These are phyloP conservation scores for Tubosaeta sp. DNA, from an alignment of 768 basidiomycete species.

Conservation along the genomic window DNA sequence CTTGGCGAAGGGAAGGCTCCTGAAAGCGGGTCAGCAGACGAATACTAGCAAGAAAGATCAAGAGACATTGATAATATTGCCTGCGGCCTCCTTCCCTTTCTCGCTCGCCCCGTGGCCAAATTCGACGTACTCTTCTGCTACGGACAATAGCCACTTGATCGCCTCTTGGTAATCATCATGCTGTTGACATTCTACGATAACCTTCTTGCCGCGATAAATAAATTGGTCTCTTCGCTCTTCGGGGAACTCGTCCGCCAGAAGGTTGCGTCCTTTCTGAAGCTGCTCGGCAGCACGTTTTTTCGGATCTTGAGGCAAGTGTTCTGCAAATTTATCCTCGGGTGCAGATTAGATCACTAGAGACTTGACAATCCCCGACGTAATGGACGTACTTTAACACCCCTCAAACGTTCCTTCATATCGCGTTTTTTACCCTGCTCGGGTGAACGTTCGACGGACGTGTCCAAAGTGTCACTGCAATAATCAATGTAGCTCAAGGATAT, in stretches of 20 bases:
- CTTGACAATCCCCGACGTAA: not conserved
- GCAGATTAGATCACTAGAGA: slow-evolving; percentile 1
- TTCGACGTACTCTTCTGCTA: slow-evolving; percentile 56
- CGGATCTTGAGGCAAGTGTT: slow-evolving; percentile 66
- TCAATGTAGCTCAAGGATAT: not conserved
- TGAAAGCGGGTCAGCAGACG: slow-evolving; percentile 24
- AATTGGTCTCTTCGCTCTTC: slow-evolving; percentile 88
- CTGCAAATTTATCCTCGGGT: slow-evolving; percentile 40
- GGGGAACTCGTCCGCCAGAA: slow-evolving; percentile 83
- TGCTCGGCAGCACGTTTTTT: slow-evolving; percentile 54
- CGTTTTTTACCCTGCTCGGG: slow-evolving; percentile 36
- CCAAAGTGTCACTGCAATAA: slow-evolving; percentile 21
- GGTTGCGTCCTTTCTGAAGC: slow-evolving; percentile 55
- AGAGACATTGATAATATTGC: slow-evolving; percentile 12
- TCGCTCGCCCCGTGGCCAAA: slow-evolving; percentile 43
- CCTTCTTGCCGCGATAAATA: slow-evolving; percentile 92
- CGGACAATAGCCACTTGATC: slow-evolving; percentile 66
- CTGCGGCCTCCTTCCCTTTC: slow-evolving; percentile 29
- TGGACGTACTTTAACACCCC: slow-evolving; percentile 27
- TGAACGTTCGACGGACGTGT: slow-evolving; percentile 3
- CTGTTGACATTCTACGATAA: slow-evolving; percentile 87
- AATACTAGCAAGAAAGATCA: not conserved
- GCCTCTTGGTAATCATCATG: slow-evolving; percentile 87
- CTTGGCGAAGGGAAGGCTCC: slow-evolving; percentile 54
- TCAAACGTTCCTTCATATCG: slow-evolving; percentile 29